A percentile compares a stretch with the other conserved stretches of the same genome.
These are phyloP conservation scores for Cladosporium sp. DNA, from an alignment of 2,329 filamentous ascomycete species.

Conservation along the genomic window DNA sequence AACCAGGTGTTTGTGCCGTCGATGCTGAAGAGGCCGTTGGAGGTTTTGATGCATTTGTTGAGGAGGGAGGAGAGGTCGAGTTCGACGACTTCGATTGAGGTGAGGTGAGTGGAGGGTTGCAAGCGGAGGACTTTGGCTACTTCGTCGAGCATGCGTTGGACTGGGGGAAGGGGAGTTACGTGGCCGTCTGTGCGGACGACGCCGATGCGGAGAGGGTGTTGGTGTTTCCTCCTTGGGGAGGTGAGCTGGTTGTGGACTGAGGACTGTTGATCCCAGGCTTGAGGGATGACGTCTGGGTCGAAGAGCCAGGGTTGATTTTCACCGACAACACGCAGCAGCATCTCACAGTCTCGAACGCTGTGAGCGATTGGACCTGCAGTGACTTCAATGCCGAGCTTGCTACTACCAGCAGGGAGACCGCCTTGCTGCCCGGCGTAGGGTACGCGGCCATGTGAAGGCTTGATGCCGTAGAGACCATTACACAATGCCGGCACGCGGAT, in stretches of 20 bases:
- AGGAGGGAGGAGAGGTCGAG: slow-evolving; percentile 49
- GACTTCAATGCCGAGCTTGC: slow-evolving; percentile 39
- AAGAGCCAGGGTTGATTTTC: slow-evolving; percentile 46
- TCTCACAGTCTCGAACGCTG: slow-evolving; percentile 46
- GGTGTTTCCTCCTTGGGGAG: slow-evolving; percentile 19
- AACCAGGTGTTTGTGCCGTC: slow-evolving; percentile 53
- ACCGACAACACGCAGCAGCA: slow-evolving; percentile 50
- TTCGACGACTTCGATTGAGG: slow-evolving; percentile 51
- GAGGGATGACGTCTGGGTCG: slow-evolving; percentile 39
- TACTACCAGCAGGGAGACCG: slow-evolving; percentile 41
- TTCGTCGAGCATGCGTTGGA: slow-evolving; percentile 42
- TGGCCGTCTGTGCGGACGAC: slow-evolving; percentile 46
- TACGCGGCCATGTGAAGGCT: slow-evolving; percentile 41
- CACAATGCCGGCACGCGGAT: slow-evolving; percentile 48
- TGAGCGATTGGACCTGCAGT: slow-evolving; percentile 43
- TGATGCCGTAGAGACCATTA: slow-evolving; percentile 45
- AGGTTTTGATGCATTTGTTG: slow-evolving; percentile 50
- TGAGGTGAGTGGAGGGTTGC: slow-evolving; percentile 18
- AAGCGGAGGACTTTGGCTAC: slow-evolving; percentile 35
- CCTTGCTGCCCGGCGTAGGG: slow-evolving; percentile 49
- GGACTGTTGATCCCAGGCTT: slow-evolving; percentile 32
- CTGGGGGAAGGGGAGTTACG: slow-evolving; percentile 47
- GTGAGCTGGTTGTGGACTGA: slow-evolving; percentile 8
- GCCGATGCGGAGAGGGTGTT: slow-evolving; percentile 37
- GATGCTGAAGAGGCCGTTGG: slow-evolving; percentile 52